Evolutionary conservation across 2,329 filamentous ascomycete genomes (phyloP), one percentile per base, ranked within the genome.

Genomic region (Rhynchosporium secalis): DNA sequence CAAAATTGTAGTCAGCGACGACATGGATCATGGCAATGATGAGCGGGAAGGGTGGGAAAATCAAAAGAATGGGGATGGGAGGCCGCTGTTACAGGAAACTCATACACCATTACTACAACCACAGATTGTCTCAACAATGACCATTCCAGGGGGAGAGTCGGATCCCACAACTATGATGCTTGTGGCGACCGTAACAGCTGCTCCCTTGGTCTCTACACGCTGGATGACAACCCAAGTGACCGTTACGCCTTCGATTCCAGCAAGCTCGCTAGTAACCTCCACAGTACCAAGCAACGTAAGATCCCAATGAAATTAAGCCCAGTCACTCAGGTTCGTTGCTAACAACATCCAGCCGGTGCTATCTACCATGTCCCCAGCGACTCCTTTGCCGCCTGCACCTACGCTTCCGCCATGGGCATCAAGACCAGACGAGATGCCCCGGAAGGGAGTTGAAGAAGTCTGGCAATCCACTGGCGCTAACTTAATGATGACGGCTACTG

Each of bases 391-490:
- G 26, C 52, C 57, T 38, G 40, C 60, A 31, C 29, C 26, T 6
- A 26, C 58, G 43, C 54, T 59, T 38, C 47, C 41, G 43, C 38
- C 54, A 5, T 56, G 54, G 54, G 13, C 10, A 45, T 33, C 12
- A 33, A 31, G 31, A 45, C 54, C 54, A 46, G 54, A 46, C 12
- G 45, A 58, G 15, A 49, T 31, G 43, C 62, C 58, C 7, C 43
- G 62, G 43, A 68, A 69, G 51, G 68, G 66, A n/a, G 3, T 69
- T 3, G 63, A 65, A 56, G 54, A 36, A 7, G 31, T 58, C 55
- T 58, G 61, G 45, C 41, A 46, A 33, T 54, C 15, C 29, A 47
- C 15, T 38, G 36, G 41, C 61, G 38, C 56, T 28, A 62, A 48
- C 31, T 48, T 58, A 45, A 56, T 52, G 15, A 51, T 58, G 43